Conservation (phyloP, 192 early-diverging fungal genomes). For the Entomortierella parvispora region DNA sequence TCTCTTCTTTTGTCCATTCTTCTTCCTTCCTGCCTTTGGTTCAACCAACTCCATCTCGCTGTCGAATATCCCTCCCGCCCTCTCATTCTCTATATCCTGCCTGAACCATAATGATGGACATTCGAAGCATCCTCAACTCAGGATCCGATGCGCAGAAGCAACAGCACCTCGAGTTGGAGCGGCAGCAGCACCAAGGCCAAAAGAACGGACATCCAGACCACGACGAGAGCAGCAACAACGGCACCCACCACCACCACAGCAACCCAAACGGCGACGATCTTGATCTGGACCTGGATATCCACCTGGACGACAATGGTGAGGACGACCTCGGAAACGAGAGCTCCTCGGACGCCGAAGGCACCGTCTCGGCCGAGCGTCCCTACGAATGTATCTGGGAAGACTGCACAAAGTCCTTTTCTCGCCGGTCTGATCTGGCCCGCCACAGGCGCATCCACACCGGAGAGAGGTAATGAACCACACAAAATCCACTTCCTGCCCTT, state of each 20-base stretch:
- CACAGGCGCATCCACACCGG: slow-evolving; percentile 80
- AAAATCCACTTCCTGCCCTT: background rate
- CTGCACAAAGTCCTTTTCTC: slow-evolving; percentile 75
- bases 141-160: slow-evolving; percentile 33
- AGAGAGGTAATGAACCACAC: slow-evolving; percentile 56
- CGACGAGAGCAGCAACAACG: background rate
- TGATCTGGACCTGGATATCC: slow-evolving; percentile 50
- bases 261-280: slow-evolving; percentile 24
- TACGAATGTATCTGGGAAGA: slow-evolving; percentile 67
- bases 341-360: slow-evolving; percentile 48
- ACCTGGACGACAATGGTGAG: slow-evolving; percentile 30
- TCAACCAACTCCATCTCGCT: no score
- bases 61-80: no score
- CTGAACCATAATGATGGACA: slow-evolving; percentile 26
- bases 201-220: slow-evolving; percentile 3
- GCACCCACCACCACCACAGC: background rate
- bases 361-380: slow-evolving; percentile 49
- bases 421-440: slow-evolving; percentile 76
- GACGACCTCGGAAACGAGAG: slow-evolving; percentile 34
- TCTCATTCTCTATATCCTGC: background rate
- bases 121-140: slow-evolving; percentile 52
- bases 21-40: no score
- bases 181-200: slow-evolving; percentile 7
- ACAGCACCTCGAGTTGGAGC: slow-evolving; percentile 9
- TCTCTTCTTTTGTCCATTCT: background rate